Percentiles rank a stretch among this genome's conserved stretches.
phyloP scores from a whole-genome alignment of 345 rosid genomes.

The Populus tremula region DNA sequence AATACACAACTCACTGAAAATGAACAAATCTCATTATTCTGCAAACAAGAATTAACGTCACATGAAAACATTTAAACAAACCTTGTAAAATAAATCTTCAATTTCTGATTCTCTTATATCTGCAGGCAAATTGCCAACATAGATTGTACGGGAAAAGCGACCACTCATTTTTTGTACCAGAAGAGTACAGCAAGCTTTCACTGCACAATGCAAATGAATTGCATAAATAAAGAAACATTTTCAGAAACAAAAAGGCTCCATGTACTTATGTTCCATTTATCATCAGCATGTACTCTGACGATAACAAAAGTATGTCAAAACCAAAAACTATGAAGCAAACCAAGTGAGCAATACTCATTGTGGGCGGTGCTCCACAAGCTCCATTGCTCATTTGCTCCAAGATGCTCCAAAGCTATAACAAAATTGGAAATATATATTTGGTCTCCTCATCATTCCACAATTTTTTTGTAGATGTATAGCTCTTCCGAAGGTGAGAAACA shows the following conservation, averaged over 20 bases:
- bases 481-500: background rate
- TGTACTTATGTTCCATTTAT: conserved; percentile 29
- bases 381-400: conserved; percentile 2
- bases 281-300: conserved; percentile 18
- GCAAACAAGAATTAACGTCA: background rate
- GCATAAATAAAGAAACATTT: conserved; percentile 21
- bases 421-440: background rate
- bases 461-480: background rate
- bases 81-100: conserved; percentile 97
- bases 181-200: conserved; percentile 6
- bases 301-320: background rate
- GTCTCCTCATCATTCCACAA: conserved; percentile 1
- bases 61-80: conserved; percentile 24
- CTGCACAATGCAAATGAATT: conserved; percentile 30
- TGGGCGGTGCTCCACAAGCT: conserved; percentile 2
- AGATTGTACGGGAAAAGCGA: conserved; percentile 93
- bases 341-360: conserved; percentile 8
- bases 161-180: conserved; percentile 67
- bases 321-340: conserved; percentile 9
- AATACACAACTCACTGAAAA: background rate
- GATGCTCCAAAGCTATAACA: conserved; percentile 6
- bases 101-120: conserved; percentile 84
- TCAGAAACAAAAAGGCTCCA: conserved; percentile 17
- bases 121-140: conserved; percentile 92
- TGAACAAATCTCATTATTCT: background rate